Evolutionary conservation across 169 alveolate genomes (phyloP), one percentile per base, ranked within the genome.

Genomic region (Fabrea salina): DNA sequence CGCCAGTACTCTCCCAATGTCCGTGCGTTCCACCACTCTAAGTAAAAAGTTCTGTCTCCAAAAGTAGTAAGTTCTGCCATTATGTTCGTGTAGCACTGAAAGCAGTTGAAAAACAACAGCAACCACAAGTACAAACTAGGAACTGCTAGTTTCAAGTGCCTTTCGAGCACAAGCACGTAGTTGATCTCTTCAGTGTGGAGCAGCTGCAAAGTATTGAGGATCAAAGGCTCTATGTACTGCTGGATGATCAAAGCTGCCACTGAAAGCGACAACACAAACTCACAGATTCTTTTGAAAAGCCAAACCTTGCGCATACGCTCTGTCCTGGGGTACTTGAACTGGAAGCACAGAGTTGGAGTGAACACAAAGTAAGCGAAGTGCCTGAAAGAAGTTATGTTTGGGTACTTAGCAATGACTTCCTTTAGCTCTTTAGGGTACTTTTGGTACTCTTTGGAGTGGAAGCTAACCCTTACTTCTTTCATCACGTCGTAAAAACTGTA

Each of bases 61-160:
- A 97, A 97, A 59, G 96, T 82, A 37, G 99, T 96, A 11, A 96
- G 67, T 80, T 97, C 99, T 25, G 97, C 99, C 57, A 94, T 89
- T 33, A 97, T 76, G 83, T 96, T 97, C 61, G 94, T 85, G 93
- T 97, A 96, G 75, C 93, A 94, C 85, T 97, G 99, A 89, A 97
- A 97, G 19, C 92, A 71, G 25, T 92, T 85, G 64, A 93, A 95
- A 75, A 97, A 97, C 85, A 94, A 92, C 16, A 94, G 64, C 3
- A 97, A 86, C 99, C 99, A 97, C 44, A 94, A 90, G 79, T 97
- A 96, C 41, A 97, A 80, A 11, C 94, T 93, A 13, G 99, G 98
- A 8, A 97, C 90, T 3, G 98, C 89, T 6, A 97, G 85, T 76
- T 91, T 81, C 57, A 97, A 79, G 89, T 96, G 89, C 87, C 86